Percentiles rank a stretch among this genome's conserved stretches.
These are phyloP conservation scores for Pseudofabraea citricarpa DNA, from an alignment of 2,329 filamentous ascomycete genomes.

Conservation along the genomic window DNA sequence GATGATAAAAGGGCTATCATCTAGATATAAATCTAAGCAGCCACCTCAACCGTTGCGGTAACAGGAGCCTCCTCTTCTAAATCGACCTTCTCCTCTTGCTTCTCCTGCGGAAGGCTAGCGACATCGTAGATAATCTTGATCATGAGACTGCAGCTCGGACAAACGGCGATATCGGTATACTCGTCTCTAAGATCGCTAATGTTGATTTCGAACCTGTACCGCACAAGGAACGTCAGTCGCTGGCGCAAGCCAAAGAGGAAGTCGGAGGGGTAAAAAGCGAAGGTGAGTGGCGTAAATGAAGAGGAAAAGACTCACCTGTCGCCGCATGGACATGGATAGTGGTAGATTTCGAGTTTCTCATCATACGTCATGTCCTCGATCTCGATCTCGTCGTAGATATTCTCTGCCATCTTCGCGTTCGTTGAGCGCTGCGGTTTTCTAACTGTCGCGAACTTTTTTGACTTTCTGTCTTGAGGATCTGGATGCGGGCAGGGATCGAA, in stretches of 20 bases:
- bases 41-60: not conserved
- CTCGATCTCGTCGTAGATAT: constrained; percentile 95
- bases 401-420: constrained; percentile 50
- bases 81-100: not conserved
- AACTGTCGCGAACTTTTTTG: too few relatives aligned
- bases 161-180: constrained; percentile 87
- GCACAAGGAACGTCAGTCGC: too few relatives aligned
- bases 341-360: constrained; percentile 76
- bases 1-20: too few relatives aligned
- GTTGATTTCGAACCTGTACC: constrained; percentile 76
- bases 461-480: too few relatives aligned
- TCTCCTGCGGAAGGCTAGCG: constrained; percentile 42
- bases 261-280: not conserved
- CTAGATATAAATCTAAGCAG: too few relatives aligned
- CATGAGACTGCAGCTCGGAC: constrained; percentile 95
- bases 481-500: too few relatives aligned
- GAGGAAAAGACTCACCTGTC: constrained; percentile 49
- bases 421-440: too few relatives aligned
- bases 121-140: constrained; percentile 89
- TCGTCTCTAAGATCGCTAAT: constrained; percentile 78
- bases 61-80: not conserved
- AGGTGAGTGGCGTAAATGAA: too few relatives aligned
- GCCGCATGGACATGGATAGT: constrained; percentile 95
- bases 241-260: not conserved
- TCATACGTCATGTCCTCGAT: constrained; percentile 98